Evolutionary conservation across 192 early-diverging fungal genomes (phyloP).

Genomic region (Gorgonomyces haynaldii): DNA sequence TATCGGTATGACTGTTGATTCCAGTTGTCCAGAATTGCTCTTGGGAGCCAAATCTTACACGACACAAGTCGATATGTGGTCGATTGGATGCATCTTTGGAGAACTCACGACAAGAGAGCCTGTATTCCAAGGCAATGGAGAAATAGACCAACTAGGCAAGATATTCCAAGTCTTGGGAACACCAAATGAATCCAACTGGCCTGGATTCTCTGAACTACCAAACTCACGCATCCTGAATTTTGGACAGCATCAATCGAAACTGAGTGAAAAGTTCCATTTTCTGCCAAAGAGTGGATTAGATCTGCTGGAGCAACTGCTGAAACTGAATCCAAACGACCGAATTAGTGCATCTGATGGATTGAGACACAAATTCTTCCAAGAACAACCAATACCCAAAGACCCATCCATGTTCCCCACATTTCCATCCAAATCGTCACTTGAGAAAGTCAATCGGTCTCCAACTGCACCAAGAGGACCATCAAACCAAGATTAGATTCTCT

Average conservation of each 20-base stretch:
- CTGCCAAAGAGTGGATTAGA: constrained; percentile 72
- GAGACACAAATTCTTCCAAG: constrained; percentile 83
- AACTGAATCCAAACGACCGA: constrained; percentile 73
- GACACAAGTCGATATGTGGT: constrained; percentile 83
- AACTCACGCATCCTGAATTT: constrained; percentile 63
- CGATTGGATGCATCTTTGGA: constrained; percentile 93
- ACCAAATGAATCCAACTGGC: constrained; percentile 75
- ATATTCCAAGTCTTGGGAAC: constrained; percentile 84
- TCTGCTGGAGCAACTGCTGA: constrained; percentile 60
- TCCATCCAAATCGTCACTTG: constrained; percentile 58
- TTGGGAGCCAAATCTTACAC: constrained; percentile 83
- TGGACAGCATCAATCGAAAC: constrained; percentile 43
- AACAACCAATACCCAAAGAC: constrained; percentile 79
- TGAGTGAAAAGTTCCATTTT: constrained; percentile 31
- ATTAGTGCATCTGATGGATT: constrained; percentile 88
- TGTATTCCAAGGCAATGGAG: constrained; percentile 71
- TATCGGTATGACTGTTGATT: constrained; percentile 65
- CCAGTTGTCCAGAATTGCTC: constrained; percentile 78
- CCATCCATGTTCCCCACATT: constrained; percentile 90
- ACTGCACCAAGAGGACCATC: no score
- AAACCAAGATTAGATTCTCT: no score
- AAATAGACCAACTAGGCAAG: constrained; percentile 77
- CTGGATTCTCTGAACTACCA: constrained; percentile 63
- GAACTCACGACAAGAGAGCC: constrained; percentile 82
- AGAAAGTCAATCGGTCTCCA: no score